Percentiles rank a stretch among this genome's conserved stretches.
Conservation (phyloP, 805 yeast species). For the Cyberlindnera mississippiensis region DNA sequence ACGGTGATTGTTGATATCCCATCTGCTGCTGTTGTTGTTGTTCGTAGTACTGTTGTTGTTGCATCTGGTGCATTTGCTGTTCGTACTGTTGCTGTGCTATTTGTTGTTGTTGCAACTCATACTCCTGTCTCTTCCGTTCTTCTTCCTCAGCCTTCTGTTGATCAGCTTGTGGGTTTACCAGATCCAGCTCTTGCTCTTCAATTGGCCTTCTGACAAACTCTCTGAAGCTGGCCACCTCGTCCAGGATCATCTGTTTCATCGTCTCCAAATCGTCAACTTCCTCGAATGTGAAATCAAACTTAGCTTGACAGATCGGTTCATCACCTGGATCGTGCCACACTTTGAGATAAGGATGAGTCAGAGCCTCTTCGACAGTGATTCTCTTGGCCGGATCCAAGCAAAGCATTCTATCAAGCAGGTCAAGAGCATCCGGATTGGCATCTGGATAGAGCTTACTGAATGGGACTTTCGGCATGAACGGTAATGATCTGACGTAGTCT, state of each 20-base stretch:
- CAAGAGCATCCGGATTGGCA: constrained; percentile 86
- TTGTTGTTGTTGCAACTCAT: constrained; percentile 14
- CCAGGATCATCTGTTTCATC: constrained; percentile 72
- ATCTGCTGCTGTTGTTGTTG: constrained; percentile 22
- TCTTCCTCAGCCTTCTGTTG: constrained; percentile 22
- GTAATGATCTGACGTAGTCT: constrained; percentile 82
- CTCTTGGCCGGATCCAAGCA: constrained; percentile 84
- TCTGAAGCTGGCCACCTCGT: constrained; percentile 76
- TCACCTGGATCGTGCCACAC: constrained; percentile 94
- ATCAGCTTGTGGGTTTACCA: constrained; percentile 30
- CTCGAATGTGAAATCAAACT: constrained; percentile 83
- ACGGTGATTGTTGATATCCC: constrained; percentile 11
- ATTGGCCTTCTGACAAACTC: constrained; percentile 77
- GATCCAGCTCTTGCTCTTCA: constrained; percentile 44
- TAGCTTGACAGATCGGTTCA: constrained; percentile 76
- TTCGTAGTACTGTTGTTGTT: constrained; percentile 16
- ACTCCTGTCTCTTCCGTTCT: constrained; percentile 13
- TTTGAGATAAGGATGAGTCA: constrained; percentile 81
- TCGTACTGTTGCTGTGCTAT: constrained; percentile 20
- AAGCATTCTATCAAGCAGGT: constrained; percentile 70
- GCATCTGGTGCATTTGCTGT: constrained; percentile 20
- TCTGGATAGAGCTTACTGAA: constrained; percentile 68
- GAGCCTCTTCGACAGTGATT: constrained; percentile 83
- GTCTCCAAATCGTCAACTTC: constrained; percentile 71
- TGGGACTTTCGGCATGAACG: constrained; percentile 77